phyloP scores from a whole-genome alignment of 768 basidiomycete species.

The Tricholoma bakamatsutake region DNA sequence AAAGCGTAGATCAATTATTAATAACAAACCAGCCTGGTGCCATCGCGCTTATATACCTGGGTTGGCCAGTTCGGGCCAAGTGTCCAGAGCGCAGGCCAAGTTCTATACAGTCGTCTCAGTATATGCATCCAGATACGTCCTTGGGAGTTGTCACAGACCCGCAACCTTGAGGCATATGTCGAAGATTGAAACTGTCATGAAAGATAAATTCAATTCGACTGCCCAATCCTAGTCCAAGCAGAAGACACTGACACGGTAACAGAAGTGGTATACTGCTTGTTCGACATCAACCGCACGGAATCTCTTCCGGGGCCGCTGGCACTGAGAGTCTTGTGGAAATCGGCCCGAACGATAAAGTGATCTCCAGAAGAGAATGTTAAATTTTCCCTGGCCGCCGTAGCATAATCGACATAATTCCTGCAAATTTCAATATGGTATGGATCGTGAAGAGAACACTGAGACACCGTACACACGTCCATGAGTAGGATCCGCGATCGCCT shows the following conservation, averaged over 20 bases:
- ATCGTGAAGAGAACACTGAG: conserved; percentile 1
- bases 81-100: conserved; percentile 59
- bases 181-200: conserved; percentile 38
- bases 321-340: conserved; percentile 39
- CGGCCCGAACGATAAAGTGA: conserved; percentile 51
- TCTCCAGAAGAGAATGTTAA: conserved; percentile 49
- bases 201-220: neutral
- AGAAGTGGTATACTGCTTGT: conserved; percentile 45
- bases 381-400: conserved; percentile 46
- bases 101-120: conserved; percentile 16
- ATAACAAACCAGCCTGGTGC: neutral
- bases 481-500: conserved; percentile 54
- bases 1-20: neutral
- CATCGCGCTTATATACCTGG: conserved; percentile 18
- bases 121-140: neutral
- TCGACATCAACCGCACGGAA: conserved; percentile 50
- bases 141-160: conserved; percentile 28
- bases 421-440: neutral
- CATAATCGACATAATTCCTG: conserved; percentile 40
- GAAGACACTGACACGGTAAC: conserved; percentile 42
- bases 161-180: conserved; percentile 59
- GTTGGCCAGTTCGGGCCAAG: conserved; percentile 45
- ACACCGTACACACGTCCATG: conserved; percentile 54
- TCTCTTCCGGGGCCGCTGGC: conserved; percentile 49
- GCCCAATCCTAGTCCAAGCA: neutral